Evolutionary conservation across 345 rosid species (phyloP).

Genomic region (Populus nigra): DNA sequence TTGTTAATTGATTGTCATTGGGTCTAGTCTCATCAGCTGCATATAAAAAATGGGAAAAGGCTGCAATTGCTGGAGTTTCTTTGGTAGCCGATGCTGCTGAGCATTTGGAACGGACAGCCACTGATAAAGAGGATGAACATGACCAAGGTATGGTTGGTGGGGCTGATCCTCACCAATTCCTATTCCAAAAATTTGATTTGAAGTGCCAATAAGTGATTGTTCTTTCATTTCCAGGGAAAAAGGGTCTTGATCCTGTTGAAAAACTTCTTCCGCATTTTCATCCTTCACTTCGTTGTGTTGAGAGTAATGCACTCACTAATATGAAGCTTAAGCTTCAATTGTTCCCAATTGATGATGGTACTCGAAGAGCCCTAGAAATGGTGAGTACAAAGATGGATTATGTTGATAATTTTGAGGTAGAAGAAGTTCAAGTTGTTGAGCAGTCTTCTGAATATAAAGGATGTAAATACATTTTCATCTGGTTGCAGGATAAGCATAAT

Average conservation of each 20-base stretch:
- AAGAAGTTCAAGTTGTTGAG: slow-evolving; percentile 16
- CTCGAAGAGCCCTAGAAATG: slow-evolving; percentile 83
- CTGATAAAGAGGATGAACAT: slow-evolving; percentile 51
- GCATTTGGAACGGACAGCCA: slow-evolving; percentile 74
- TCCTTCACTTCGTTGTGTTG: slow-evolving; percentile 50
- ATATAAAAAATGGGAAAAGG: slow-evolving; percentile 93
- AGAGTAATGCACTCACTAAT: slow-evolving; percentile 44
- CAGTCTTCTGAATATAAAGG: slow-evolving; percentile 4
- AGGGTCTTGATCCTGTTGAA: slow-evolving; percentile 37
- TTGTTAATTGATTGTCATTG: slow-evolving; percentile 30
- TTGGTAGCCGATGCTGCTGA: slow-evolving; percentile 99
- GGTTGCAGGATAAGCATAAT: slow-evolving; percentile 80
- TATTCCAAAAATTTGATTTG: slow-evolving; percentile 18
- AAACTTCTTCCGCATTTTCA: slow-evolving; percentile 41
- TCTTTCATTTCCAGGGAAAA: slow-evolving; percentile 39
- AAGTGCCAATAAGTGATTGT: slow-evolving; percentile 9
- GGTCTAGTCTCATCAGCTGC: slow-evolving; percentile 57
- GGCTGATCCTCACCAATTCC: slow-evolving; percentile 19
- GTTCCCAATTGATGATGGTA: slow-evolving; percentile 89
- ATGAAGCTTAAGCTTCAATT: slow-evolving; percentile 89
- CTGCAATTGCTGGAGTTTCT: slow-evolving; percentile 98
- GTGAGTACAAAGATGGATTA: slow-evolving; percentile 43
- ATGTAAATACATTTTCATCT: slow-evolving; percentile 29
- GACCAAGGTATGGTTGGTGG: slow-evolving; percentile 42
- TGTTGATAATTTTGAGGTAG: slow-evolving; percentile 17